phyloP scores from a whole-genome alignment of 805 yeast species.

The Nematodospora valgi region DNA sequence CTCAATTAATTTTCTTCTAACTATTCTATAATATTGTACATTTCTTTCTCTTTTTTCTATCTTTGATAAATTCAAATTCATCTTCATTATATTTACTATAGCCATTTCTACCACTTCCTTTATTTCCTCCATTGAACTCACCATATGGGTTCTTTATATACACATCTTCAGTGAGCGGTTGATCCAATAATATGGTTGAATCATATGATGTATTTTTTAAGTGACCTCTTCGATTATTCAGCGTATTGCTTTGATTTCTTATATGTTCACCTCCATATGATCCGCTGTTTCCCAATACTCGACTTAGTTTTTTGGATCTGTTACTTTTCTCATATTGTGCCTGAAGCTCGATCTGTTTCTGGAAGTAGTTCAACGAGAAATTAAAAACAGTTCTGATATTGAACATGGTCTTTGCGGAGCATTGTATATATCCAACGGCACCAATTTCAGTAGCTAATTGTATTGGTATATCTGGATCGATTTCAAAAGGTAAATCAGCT shows the following conservation, averaged over 20 bases:
- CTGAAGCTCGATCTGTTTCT: constrained; percentile 31
- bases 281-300: constrained; percentile 23
- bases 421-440: constrained; percentile 70
- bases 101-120: background rate
- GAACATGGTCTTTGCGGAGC: constrained; percentile 70
- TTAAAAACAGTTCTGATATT: constrained; percentile 70
- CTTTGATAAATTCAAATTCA: constrained; percentile 40
- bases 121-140: constrained; percentile 11
- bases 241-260: constrained; percentile 20
- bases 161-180: constrained; percentile 40
- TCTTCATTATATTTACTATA: constrained; percentile 30
- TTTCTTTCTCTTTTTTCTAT: constrained; percentile 22
- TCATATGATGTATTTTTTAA: constrained; percentile 35
- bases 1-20: background rate
- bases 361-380: constrained; percentile 48
- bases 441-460: constrained; percentile 57
- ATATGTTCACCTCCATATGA: constrained; percentile 15
- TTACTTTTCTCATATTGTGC: constrained; percentile 34
- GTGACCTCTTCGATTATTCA: constrained; percentile 30
- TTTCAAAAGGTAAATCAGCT: constrained; percentile 47
- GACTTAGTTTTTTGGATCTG: constrained; percentile 29
- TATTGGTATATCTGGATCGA: constrained; percentile 48
- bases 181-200: constrained; percentile 32
- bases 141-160: constrained; percentile 36
- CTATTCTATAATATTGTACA: constrained; percentile 31